Conservation (phyloP, 306 rosid species). For the Sesbania bispinosa region DNA sequence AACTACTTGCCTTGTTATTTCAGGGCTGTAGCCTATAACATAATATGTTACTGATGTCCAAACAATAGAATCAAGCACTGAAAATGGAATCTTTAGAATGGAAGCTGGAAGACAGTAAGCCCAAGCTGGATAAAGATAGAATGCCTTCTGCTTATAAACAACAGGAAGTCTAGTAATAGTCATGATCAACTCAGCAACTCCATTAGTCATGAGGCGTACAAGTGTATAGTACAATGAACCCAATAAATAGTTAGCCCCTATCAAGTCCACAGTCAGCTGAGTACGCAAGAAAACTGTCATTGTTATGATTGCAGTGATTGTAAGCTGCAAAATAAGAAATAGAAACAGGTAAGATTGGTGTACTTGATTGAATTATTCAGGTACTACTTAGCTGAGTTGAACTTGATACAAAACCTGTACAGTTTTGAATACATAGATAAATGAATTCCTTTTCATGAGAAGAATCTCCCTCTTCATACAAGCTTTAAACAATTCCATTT, state of each 20-base stretch:
- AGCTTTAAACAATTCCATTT: conserved; percentile 61
- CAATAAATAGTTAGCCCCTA: conserved; percentile 57
- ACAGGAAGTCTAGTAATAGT: conserved; percentile 62
- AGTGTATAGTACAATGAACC: conserved; percentile 70
- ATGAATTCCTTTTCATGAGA: conserved; percentile 71
- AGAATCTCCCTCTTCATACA: conserved; percentile 74
- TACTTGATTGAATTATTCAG: neutral
- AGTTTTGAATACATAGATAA: conserved; percentile 69
- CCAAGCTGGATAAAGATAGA: conserved; percentile 64
- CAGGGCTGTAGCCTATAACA: conserved; percentile 63
- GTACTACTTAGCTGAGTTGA: conserved; percentile 1
- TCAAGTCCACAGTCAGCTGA: conserved; percentile 40
- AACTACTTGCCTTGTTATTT: conserved; percentile 43
- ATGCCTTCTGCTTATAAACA: conserved; percentile 53
- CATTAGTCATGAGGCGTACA: conserved; percentile 64
- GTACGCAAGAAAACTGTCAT: conserved; percentile 77
- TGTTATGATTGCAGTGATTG: conserved; percentile 60
- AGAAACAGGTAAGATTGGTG: conserved; percentile 5
- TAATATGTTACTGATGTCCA: conserved; percentile 61
- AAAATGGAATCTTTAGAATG: conserved; percentile 54
- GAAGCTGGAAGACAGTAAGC: conserved; percentile 57
- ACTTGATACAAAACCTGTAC: conserved; percentile 47
- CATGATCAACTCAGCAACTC: conserved; percentile 74
- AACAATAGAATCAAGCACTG: conserved; percentile 47
- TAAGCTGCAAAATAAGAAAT: conserved; percentile 43